Percentiles rank a stretch among this genome's conserved stretches.
Conservation (phyloP, 192 early-diverging fungal species). For the Tieghemiomyces parasiticus region DNA sequence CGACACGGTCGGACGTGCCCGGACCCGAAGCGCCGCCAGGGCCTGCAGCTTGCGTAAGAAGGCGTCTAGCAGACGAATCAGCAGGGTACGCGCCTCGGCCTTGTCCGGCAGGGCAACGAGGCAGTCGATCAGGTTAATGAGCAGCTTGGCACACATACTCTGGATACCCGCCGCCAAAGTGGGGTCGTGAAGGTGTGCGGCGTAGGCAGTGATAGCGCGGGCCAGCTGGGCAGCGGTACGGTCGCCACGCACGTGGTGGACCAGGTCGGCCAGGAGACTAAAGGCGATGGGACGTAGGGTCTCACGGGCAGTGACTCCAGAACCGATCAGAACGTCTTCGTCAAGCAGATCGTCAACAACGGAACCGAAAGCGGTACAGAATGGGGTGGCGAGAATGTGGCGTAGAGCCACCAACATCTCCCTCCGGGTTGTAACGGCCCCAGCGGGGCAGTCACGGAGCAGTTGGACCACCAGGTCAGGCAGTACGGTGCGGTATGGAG, state of each 20-base stretch:
- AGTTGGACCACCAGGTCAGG: constrained; percentile 79
- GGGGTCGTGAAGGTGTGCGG: constrained; percentile 82
- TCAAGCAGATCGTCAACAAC: constrained; percentile 88
- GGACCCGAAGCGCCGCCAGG: background rate
- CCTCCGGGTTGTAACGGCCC: constrained; percentile 83
- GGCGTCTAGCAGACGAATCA: constrained; percentile 73
- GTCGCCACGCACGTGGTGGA: constrained; percentile 85
- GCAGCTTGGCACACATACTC: constrained; percentile 90
- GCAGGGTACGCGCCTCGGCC: constrained; percentile 43
- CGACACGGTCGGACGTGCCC: background rate
- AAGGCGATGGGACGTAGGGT: constrained; percentile 85
- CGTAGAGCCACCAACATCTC: constrained; percentile 90
- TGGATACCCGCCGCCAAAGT: constrained; percentile 84
- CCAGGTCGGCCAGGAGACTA: constrained; percentile 88
- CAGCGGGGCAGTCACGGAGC: constrained; percentile 85
- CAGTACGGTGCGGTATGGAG: constrained; percentile 64
- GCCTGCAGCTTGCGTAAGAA: constrained; percentile 34
- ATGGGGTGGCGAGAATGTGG: constrained; percentile 87
- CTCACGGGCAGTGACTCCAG: constrained; percentile 84
- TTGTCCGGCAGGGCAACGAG: constrained; percentile 55
- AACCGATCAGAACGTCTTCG: constrained; percentile 86
- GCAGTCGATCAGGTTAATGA: constrained; percentile 82
- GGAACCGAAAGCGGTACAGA: constrained; percentile 73
- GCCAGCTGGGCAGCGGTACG: constrained; percentile 67
- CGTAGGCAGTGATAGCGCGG: constrained; percentile 78